Evolutionary conservation across 768 basidiomycete species (phyloP), one percentile per base, ranked within the genome.

Genomic region (Podaxis pistillaris): DNA sequence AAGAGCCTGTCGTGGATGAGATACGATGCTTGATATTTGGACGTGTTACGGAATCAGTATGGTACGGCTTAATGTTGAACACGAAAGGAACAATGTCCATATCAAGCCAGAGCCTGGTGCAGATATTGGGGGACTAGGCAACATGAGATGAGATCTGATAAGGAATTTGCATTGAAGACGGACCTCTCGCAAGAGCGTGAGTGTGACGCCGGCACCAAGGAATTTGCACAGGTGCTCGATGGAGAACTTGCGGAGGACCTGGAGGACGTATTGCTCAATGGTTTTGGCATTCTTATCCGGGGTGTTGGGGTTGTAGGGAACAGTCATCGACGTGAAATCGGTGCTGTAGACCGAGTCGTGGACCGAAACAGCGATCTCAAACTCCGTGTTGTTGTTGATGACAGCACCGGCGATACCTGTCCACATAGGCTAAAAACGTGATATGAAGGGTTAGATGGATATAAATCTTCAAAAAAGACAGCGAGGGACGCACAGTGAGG

Each of bases 271-370:
- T 52, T 74, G 75, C 72, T 89, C 87, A 70, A 93, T 89, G 24
- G 78, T 79, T 58, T 82, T 74, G 12, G 83, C 81, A 69, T 82
- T 89, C 65, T 82, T 81, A 15, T 83, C 79, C 9, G 84, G 78
- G 55, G 83, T 78, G 61, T 79, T 77, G 3, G 81, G 58, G 62
- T 75, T 74, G 75, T 83, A 89, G 0, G 84, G 74, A 64, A 93
- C 71, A 53, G 76, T 67, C 65, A 78, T 66, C 22, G 90, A 89
- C 19, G 86, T 75, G 68, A 86, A 93, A 72, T 93, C 91, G 65
- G 90, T 90, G 75, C 81, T 86, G 73, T 94, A 94, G 71, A 93
- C 90, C 15, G 89, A 91, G 72, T 94, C 92, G 70, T 93, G 91
- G 53, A 93, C 80, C 61, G 90, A 90, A 70, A 93, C 79, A 44